phyloP scores from a whole-genome alignment of 768 basidiomycete species.

The Pleurotus citrinopileatus region DNA sequence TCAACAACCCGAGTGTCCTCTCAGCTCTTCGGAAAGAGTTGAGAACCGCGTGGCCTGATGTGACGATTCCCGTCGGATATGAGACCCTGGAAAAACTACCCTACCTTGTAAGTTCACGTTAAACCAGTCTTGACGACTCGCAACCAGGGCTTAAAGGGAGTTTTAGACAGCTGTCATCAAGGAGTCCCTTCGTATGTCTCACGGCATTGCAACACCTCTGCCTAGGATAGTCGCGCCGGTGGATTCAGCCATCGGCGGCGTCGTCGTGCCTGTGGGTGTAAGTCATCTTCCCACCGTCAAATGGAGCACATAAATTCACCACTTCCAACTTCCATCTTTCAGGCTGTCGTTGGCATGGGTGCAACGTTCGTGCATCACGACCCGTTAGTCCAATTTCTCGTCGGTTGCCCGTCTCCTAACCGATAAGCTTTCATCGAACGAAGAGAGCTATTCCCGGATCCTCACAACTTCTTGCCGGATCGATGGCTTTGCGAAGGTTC shows the following conservation, averaged over 20 bases:
- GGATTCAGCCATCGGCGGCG: conserved; percentile 31
- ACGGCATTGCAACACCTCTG: conserved; percentile 38
- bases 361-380: conserved; percentile 36
- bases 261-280: conserved; percentile 36
- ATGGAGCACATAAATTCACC: neutral
- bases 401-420: neutral
- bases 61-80: conserved; percentile 21
- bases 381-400: conserved; percentile 9
- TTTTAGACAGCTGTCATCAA: conserved; percentile 45
- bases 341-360: conserved; percentile 42
- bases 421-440: neutral
- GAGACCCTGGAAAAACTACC: conserved; percentile 32
- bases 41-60: conserved; percentile 29
- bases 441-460: conserved; percentile 31
- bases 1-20: conserved; percentile 18
- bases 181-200: conserved; percentile 42
- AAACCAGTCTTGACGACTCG: neutral
- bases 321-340: neutral
- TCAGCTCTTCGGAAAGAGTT: conserved; percentile 25
- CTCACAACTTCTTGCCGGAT: conserved; percentile 36
- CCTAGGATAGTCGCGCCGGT: conserved; percentile 38
- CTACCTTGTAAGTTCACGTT: conserved; percentile 28
- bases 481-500: conserved; percentile 36
- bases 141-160: neutral
- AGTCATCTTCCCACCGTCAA: conserved; percentile 13